These are phyloP conservation scores for Allantophomopsis cytisporea DNA, from an alignment of 2,329 filamentous ascomycete genomes.

Conservation along the genomic window DNA sequence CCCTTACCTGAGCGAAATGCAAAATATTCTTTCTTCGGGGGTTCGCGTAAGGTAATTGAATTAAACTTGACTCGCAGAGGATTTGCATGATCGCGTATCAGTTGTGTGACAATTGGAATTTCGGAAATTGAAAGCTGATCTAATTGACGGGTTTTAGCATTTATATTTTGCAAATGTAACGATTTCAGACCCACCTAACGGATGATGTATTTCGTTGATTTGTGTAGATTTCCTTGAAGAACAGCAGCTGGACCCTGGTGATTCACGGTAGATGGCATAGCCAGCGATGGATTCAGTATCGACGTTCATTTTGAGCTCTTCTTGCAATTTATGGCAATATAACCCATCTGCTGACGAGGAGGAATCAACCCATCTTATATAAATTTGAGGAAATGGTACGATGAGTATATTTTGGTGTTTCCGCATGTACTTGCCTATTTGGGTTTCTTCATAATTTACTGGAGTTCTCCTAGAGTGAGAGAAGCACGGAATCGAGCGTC, in stretches of 20 bases:
- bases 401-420: too few relatives aligned
- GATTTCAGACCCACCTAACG: constrained; percentile 1
- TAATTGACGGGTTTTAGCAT: constrained; percentile 8
- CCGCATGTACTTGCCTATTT: too few relatives aligned
- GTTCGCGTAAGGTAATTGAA: constrained; percentile 37
- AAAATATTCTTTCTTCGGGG: constrained; percentile 35
- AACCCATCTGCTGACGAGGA: too few relatives aligned
- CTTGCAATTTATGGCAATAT: too few relatives aligned
- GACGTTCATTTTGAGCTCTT: background rate
- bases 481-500: too few relatives aligned
- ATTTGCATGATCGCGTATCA: constrained; percentile 35
- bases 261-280: constrained; percentile 29
- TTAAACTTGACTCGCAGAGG: constrained; percentile 50
- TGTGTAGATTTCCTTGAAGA: too few relatives aligned
- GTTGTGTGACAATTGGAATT: constrained; percentile 32
- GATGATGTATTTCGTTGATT: background rate
- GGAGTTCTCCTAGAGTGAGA: too few relatives aligned
- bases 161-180: too few relatives aligned
- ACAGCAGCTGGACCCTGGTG: background rate
- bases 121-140: constrained; percentile 41
- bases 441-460: too few relatives aligned
- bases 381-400: too few relatives aligned
- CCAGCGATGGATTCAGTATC: constrained; percentile 29
- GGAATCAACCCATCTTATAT: too few relatives aligned
- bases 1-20: constrained; percentile 39